Base-by-base conservation (phyloP, 73 alveolate species). In the Paramecium sexaurelia region DNA sequence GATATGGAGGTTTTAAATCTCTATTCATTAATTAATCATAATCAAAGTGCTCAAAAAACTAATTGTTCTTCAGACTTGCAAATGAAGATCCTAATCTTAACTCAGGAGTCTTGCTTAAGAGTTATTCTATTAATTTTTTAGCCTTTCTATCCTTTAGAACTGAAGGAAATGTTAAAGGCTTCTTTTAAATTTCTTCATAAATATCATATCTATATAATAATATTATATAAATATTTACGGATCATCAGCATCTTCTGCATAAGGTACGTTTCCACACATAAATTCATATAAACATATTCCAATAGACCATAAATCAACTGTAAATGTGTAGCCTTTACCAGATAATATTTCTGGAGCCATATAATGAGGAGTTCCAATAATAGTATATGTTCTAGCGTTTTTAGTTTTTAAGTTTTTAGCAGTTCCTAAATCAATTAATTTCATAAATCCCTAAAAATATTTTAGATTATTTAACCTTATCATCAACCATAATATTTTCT, bases 381-480 rank as follows among this genome's bases (percentile, higher is more conserved):
- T 35, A 37, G 97, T 66, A 69, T 71, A 51, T 26, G 96, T 93
- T 68, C 95, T 32, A 33, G 91, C 88, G 40, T 83, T 57, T 27
- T 78, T 78, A 24, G 39, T 39, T 37, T 78, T 55, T 24, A 92
- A 29, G 47, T 89, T 43, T 61, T 95, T 95, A 17, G 97, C 98
- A 0, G 97, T 95, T 8, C 98, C 98, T 85, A 96, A 95, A 92
- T 95, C 98, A 17, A 96, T 95, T 27, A 96, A 94, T 85, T 96
- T 96, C 87, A 95, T 86, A 93, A 92, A 91, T 6, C 98, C 98
- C 83, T 61, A 1, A 13, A 11, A 1, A 29, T 5, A 51, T 3
- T 26, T 61, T 11, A 41, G 1, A 61, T 29, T 32, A 61, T 13
- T 8, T 61, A 8, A 61, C 83, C 22, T 96, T 94, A 11, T 84